phyloP scores from a whole-genome alignment of 73 alveolate species.

The Tetrahymena malaccensis region DNA sequence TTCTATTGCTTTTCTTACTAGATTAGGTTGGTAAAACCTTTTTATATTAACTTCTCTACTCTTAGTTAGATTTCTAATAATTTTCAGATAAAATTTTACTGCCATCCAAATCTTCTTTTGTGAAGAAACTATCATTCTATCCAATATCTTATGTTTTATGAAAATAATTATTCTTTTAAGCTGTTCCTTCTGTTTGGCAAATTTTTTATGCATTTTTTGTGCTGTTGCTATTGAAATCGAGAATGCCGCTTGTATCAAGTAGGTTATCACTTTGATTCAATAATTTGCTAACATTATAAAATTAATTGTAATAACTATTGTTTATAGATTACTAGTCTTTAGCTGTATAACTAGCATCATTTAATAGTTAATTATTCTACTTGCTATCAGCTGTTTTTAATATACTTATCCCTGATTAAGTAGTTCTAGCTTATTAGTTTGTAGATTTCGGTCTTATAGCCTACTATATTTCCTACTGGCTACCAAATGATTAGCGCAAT shows the following conservation, averaged over 20 bases:
- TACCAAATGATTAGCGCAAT: background rate
- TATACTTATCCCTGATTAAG: background rate
- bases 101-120: background rate
- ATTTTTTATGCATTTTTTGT: background rate
- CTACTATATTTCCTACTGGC: background rate
- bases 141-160: background rate
- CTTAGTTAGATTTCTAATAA: background rate
- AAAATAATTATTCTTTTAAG: background rate
- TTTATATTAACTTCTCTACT: background rate
- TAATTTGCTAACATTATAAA: background rate
- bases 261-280: background rate
- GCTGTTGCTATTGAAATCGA: background rate
- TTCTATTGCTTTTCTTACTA: background rate
- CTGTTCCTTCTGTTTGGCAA: background rate
- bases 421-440: background rate
- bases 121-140: background rate
- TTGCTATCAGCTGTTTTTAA: background rate
- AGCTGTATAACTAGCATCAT: background rate
- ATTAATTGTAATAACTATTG: background rate
- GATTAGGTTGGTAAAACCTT: background rate
- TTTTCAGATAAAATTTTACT: background rate
- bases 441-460: background rate
- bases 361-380: background rate
- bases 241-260: background rate
- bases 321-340: background rate